A percentile compares a stretch with the other conserved stretches of the same genome.
These are phyloP conservation scores for Suhomyces xylopsoci DNA, from an alignment of 805 yeast species.

Conservation along the genomic window DNA sequence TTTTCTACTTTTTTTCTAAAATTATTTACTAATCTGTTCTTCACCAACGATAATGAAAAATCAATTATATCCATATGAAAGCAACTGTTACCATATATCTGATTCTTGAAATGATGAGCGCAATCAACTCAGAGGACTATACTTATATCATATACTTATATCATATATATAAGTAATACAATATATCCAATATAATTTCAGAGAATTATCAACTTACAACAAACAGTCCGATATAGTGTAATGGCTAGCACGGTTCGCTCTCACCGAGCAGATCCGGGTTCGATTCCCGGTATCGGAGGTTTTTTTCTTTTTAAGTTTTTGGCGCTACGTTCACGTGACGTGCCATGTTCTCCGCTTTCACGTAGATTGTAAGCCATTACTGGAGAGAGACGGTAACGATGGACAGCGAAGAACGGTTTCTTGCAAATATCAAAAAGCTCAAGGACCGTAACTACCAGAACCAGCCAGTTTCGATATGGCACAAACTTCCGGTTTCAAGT, in stretches of 20 bases:
- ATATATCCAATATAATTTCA: background rate
- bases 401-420: constrained; percentile 15
- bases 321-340: background rate
- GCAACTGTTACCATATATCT: too few relatives aligned
- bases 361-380: background rate
- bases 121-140: too few relatives aligned
- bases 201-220: background rate
- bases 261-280: constrained; percentile 8
- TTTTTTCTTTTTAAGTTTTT: background rate
- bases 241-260: constrained; percentile 7
- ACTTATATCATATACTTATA: too few relatives aligned
- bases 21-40: too few relatives aligned
- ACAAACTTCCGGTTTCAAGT: constrained; percentile 57
- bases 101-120: too few relatives aligned
- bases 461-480: constrained; percentile 50
- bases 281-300: constrained; percentile 6
- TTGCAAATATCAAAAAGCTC: constrained; percentile 33
- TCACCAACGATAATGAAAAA: too few relatives aligned
- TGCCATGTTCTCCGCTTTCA: background rate
- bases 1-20: too few relatives aligned
- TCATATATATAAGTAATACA: too few relatives aligned
- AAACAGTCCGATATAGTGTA: constrained; percentile 5
- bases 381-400: background rate
- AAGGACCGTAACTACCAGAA: constrained; percentile 31
- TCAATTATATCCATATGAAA: too few relatives aligned